Base-by-base conservation (phyloP, 371 early-diverging fungal genomes). In the Apophysomyces variabilis region DNA sequence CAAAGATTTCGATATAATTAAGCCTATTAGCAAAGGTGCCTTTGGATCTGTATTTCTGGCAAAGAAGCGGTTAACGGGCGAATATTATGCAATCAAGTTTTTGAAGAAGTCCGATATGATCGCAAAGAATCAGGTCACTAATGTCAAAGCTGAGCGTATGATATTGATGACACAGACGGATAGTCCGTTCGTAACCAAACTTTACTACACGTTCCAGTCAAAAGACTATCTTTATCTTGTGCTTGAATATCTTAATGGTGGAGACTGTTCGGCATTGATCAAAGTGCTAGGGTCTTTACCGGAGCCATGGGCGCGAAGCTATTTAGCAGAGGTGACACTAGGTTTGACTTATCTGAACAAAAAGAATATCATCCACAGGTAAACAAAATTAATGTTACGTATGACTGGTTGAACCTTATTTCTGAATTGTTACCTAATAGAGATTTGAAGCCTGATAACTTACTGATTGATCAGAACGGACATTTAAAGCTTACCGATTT, bases 211-310 rank as follows among this genome's bases (percentile, higher is more conserved):
- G 0, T 99, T 99, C 73, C 96, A 99, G 67, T 94, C 91, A 56
- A 89, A 89, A 57, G 94, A 96, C 35, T 92, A 94, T 67, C 76
- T 99, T 35, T 99, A 95, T 65, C 78, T 97, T 21, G 98, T 98
- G 0, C 90, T 99, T 89, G 98, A 97, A 69, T 99, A 97, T 70
- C 76, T 97, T 46, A 96, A 95, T 70, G 99, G 99, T n/a, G 99
- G 99, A 5, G 99, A 99, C 76, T 95, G 96, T 59, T 95, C 95
- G 9, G 91, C 97, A 1, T 78, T 99, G 35, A 85, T 97, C 61
- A 96, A 97, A 74, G 87, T 85, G 0, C 74, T 96, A 54, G 95
- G 94, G 1, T 80, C 82, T 62, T 78, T 98, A 62, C 89, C 94
- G 32, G 94, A 94, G 69, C 92, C 93, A 59, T 94, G 95, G 91